These are phyloP conservation scores for Cryphonectria japonica DNA, from an alignment of 2,329 filamentous ascomycete genomes.

Conservation along the genomic window DNA sequence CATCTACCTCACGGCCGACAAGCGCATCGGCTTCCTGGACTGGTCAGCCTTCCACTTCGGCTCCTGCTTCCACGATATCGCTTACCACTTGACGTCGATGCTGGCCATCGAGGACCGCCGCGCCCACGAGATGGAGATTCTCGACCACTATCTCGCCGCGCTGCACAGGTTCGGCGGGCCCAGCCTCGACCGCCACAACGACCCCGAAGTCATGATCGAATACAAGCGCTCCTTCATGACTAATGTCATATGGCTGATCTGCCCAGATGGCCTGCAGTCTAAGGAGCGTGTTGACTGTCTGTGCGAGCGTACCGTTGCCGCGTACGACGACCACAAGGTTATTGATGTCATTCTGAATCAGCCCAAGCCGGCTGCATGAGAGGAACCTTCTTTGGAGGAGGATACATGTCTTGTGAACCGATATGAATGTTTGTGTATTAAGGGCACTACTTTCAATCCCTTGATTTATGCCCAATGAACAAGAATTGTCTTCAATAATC, in stretches of 20 bases:
- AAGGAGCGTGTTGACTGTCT: constrained; percentile 41
- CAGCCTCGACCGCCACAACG: constrained; percentile 36
- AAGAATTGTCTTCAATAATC: too few relatives aligned
- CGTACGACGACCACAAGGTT: constrained; percentile 43
- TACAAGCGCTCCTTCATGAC: constrained; percentile 40
- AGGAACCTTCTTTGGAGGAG: background rate
- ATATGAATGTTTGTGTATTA: background rate
- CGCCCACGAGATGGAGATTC: constrained; percentile 38
- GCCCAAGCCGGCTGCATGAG: background rate
- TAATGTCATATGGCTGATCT: constrained; percentile 39
- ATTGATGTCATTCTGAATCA: constrained; percentile 35
- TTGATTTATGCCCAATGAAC: background rate
- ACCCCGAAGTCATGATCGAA: constrained; percentile 36
- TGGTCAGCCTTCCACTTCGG: constrained; percentile 43
- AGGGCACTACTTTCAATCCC: background rate
- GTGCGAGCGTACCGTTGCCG: constrained; percentile 41
- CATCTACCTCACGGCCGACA: constrained; percentile 37
- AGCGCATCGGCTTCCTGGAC: constrained; percentile 39
- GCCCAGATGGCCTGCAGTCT: constrained; percentile 38
- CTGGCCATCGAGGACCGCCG: constrained; percentile 41
- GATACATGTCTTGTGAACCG: background rate
- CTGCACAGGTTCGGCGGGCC: constrained; percentile 35
- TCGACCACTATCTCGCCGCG: constrained; percentile 40
- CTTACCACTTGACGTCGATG: constrained; percentile 41
- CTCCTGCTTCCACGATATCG: constrained; percentile 43